Evolutionary conservation across 768 basidiomycete genomes (phyloP), one percentile per base, ranked within the genome.

Genomic region (Dictyophora rubrovolvata): DNA sequence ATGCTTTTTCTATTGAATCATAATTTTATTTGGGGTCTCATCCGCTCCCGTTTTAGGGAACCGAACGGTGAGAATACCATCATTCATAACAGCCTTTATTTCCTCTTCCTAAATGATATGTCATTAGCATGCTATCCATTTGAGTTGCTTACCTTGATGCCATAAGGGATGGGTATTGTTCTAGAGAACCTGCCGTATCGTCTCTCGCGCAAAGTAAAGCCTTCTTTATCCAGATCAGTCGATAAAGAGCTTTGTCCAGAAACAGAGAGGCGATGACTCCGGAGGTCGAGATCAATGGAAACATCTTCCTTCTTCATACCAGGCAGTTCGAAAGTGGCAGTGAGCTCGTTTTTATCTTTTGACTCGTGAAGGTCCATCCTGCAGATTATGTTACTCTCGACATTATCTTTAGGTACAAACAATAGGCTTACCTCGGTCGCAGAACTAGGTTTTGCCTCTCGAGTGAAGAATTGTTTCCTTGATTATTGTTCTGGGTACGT

Each of bases 291-390:
- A 54, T 81, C 74, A 53, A 82, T 76, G 35, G 68, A 63, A 48
- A 82, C 72, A 53, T 74, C 71, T 48, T 78, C 74, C 55, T 79
- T 77, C 55, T 72, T 77, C 55, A 82, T 65, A 9, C 82, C 80
- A 5, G 82, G 81, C 1, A 81, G 68, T 63, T 83, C 83, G 58
- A 84, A 79, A 6, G 75, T 74, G 10, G 79, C 80, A 1, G 76
- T 79, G 23, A 81, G 74, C 18, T 63, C 59, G 61, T 76, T 75
- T n/a, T 65, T 64, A 1, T 73, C 71, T 16, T 70, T 62, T 54
- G 75, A 71, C 64, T 80, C 78, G 54, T 76, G 70, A 1, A 83
- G 56, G 62, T 83, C 75, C 71, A 82, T 64, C 20, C 58, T 60
- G 48, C 10, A 18, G 5, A 37, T 34, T 7, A 55, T 22, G 34